These are phyloP conservation scores for Salicornia ramosissima DNA, from an alignment of 148 eudicot genomes.

Conservation along the genomic window DNA sequence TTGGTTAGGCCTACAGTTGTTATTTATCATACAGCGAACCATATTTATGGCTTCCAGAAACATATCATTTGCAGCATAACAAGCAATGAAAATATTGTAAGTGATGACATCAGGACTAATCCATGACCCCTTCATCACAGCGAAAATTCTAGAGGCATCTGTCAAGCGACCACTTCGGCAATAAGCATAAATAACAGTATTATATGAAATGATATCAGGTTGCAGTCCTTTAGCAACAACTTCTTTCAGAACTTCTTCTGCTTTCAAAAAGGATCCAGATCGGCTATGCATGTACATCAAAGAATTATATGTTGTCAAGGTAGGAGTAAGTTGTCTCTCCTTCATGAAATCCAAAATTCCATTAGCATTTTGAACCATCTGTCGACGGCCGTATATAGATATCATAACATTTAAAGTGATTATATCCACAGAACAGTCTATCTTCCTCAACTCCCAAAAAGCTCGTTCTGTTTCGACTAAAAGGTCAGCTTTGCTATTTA, in stretches of 20 bases:
- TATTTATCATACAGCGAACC: constrained; percentile 67
- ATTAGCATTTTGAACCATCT: constrained; percentile 57
- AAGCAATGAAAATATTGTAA: constrained; percentile 69
- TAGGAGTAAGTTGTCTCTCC: constrained; percentile 69
- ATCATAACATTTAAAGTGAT: constrained; percentile 74
- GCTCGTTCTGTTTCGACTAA: constrained; percentile 76
- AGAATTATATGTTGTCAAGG: constrained; percentile 69
- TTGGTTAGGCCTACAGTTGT: constrained; percentile 68
- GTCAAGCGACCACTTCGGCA: constrained; percentile 63
- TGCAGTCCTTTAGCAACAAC: constrained; percentile 55
- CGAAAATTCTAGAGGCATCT: constrained; percentile 65
- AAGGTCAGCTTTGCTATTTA: constrained; percentile 65
- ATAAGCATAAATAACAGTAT: constrained; percentile 74
- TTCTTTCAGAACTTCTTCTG: constrained; percentile 63
- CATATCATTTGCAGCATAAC: constrained; percentile 69
- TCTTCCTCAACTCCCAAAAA: constrained; percentile 57
- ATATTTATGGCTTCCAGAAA: constrained; percentile 76
- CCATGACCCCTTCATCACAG: constrained; percentile 57
- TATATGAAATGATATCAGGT: constrained; percentile 80
- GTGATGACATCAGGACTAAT: constrained; percentile 68
- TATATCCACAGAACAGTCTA: constrained; percentile 56
- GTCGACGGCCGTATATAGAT: constrained; percentile 76
- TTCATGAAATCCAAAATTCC: constrained; percentile 64
- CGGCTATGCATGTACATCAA: constrained; percentile 85
- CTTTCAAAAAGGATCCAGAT: constrained; percentile 49